Base-by-base conservation (phyloP, 2,329 filamentous ascomycete genomes). In the Fusarium heterosporum region DNA sequence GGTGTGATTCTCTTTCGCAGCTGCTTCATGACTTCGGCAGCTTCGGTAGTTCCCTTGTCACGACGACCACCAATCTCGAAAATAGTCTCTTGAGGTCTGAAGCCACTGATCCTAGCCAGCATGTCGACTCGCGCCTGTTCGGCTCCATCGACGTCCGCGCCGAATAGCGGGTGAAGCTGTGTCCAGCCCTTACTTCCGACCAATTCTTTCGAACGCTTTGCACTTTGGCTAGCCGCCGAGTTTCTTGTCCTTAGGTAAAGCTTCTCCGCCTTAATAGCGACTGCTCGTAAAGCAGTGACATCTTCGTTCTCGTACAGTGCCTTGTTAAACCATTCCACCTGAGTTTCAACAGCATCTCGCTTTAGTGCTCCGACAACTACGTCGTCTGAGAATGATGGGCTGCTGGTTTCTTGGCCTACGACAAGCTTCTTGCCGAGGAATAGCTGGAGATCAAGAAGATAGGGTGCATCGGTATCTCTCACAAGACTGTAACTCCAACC, bases 401-500 rank as follows among this genome's bases (percentile, higher is more conserved):
- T 79, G 2, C 84, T 84, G 4, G 81, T 81, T 17, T 88, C 85
- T 68, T 90, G 88, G 1, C 94, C 95, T 30, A 97, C 78, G 2
- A 97, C 83, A 17, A 99, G 81, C 74, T 87, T 91, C 74, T 91
- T 90, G n/a, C 93, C 92, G 1, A 99, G 85, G 79, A 99, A 99
- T 0, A 99, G 85, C 77, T 99, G 96, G 53, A 99, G 82, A 78
- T 99, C 96, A 7, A 99, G 82, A 6, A 99, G 84, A 76, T 99
- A 99, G 0, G 96, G 94, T 8, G 92, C 89, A 78, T 99, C 96
- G 2, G 91, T 87, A 69, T 96, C 92, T 58, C 93, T 87, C 26
- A 98, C 90, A 22, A 99, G 84, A 81, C 93, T 97, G 80, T 97
- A 99, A 80, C 91, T 92, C 96, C 96, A 98, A 65, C 96, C 96